Evolutionary conservation across 1,139 yeast genomes (phyloP), one percentile per base, ranked within the genome.

Genomic region (Kazachstania sp.): DNA sequence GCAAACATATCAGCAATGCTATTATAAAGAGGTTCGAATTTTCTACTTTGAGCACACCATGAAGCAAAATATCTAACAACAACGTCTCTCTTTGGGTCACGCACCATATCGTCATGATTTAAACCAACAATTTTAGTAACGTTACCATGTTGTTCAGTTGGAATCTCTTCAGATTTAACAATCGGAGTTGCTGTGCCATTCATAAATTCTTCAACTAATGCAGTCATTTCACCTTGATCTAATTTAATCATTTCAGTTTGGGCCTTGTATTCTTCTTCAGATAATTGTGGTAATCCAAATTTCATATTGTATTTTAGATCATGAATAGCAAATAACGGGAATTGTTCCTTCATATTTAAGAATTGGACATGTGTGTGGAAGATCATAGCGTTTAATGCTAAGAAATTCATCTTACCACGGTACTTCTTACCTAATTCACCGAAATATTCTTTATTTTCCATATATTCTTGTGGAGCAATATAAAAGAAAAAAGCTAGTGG

Each of bases 31-130:
- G 97, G 97, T 49, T 95, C 95, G 67, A 90, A 76, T 69, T 79
- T 86, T 77, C 87, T 88, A 77, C 97, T 90, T 75, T 90, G 97
- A 39, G 97, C 95, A 74, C 97, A 90, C 97, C 97, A 92, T 70
- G 96, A 95, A 45, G 97, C 97, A 65, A 86, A 92, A 72, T 86
- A 90, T 74, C 87, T 87, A 56, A 92, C 90, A 57, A 92, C 73
- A 43, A 90, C 88, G 67, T 92, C 97, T 75, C 85, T 86, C 46
- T 75, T 66, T 44, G 73, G 71, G 63, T 87, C 87, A 41, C 73
- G 71, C 51, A 86, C 77, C 53, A 86, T 69, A 29, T 77, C 78
- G 44, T 83, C 82, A 70, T 86, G 92, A 65, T 83, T 87, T 69
- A 81, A 78, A 58, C 88, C 95, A 50, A 92, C 97, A 57, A 92